Base-by-base conservation (phyloP, 2,329 filamentous ascomycete genomes). In the Dactylellina sp. region DNA sequence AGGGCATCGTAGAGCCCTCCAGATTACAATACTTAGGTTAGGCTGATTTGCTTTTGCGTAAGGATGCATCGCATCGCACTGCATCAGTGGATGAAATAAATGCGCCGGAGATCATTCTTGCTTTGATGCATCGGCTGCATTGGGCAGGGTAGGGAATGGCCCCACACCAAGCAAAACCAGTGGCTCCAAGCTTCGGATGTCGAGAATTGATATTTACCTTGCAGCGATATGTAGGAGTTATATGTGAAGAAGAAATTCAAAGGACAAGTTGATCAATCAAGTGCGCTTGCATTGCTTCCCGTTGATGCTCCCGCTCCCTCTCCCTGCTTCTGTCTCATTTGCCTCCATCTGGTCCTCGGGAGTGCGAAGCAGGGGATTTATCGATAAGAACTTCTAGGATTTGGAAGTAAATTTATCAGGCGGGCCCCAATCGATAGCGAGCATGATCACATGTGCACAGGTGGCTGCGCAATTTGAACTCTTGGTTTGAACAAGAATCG, bases 291-390 rank as follows among this genome's bases (percentile, higher is more conserved):
- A 64, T 55, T 47, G 60, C 60, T 56, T 64, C 60, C 53, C 53
- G 63, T 52, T 68, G 63, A 61, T 68, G 47, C 53, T 52, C 63
- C 63, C 53, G 63, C 55, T 44, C 62, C 62, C 62, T 66, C 55
- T 44, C 62, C 62, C 62, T 66, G 52, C 18, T 57, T n/a, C 42
- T 56, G 61, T 56, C 61, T 65, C 61, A 49, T 49, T 37, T 24
- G 25, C 28, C n/a, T 35, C 18, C 39, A 44, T 18, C 18, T 22
- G 18, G n/a, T n/a, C n/a, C n/a, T 7, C 7, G n/a, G 14, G 22
- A 53, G 28, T 32, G 5, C 20, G n/a, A 53, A 28, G 24, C 18
- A 14, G 3, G 25, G 14, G 14, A 37, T 42, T n/a, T 65, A 65
- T 65, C 61, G 61, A 65, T 65, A 65, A 65, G 61, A 40, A 49